Percentiles rank a stretch among this genome's conserved stretches.
These are phyloP conservation scores for Wickerhamomyces strasburgensis DNA, from an alignment of 805 yeast genomes.

Conservation along the genomic window DNA sequence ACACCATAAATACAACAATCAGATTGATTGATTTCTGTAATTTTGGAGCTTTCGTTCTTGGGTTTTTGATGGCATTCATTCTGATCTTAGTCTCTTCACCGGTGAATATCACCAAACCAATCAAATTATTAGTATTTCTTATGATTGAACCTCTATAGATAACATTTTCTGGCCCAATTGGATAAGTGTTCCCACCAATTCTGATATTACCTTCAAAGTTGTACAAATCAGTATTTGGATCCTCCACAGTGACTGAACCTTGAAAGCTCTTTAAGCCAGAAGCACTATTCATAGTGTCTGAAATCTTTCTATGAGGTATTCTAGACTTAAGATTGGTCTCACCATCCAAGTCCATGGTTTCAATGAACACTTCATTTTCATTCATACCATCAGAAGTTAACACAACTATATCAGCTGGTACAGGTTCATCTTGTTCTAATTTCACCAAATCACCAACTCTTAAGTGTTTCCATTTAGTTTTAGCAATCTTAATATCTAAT, in stretches of 20 bases:
- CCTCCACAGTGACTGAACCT: slow-evolving; percentile 67
- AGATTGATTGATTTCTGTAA: slow-evolving; percentile 76
- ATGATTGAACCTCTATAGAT: slow-evolving; percentile 85
- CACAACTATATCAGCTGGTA: slow-evolving; percentile 86
- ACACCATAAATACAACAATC: slow-evolving; percentile 85
- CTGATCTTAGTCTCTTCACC: slow-evolving; percentile 96
- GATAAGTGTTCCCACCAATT: slow-evolving; percentile 35
- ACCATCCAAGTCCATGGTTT: slow-evolving; percentile 97
- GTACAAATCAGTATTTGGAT: slow-evolving; percentile 88
- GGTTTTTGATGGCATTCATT: slow-evolving; percentile 88
- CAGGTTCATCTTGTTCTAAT: slow-evolving; percentile 77
- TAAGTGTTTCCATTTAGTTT: slow-evolving; percentile 64
- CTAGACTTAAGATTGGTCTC: slow-evolving; percentile 87
- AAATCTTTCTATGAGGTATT: slow-evolving; percentile 59
- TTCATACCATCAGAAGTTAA: slow-evolving; percentile 59
- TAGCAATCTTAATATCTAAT: slow-evolving; percentile 18
- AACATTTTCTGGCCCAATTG: slow-evolving; percentile 79
- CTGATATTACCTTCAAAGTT: slow-evolving; percentile 79
- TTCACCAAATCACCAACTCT: slow-evolving; percentile 83
- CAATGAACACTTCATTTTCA: slow-evolving; percentile 64
- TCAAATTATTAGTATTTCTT: slow-evolving; percentile 69
- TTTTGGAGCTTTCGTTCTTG: slow-evolving; percentile 90
- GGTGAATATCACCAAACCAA: slow-evolving; percentile 84
- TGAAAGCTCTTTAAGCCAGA: slow-evolving; percentile 44
- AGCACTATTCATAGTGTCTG: slow-evolving; percentile 45